Conservation (phyloP, 768 basidiomycete species). For the Cyathus striatus region DNA sequence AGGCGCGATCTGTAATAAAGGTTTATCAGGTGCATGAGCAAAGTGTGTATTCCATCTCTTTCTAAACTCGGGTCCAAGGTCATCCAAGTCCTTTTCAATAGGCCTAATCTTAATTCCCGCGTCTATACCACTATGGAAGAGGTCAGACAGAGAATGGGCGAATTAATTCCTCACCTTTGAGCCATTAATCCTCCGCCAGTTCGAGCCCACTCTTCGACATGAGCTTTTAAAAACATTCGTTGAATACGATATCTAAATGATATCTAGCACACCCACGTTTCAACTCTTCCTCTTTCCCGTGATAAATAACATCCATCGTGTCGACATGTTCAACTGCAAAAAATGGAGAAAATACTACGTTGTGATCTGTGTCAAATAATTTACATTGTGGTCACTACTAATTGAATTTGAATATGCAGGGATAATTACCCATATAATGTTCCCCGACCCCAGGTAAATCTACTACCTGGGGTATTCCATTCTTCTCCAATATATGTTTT, state of each 20-base stretch:
- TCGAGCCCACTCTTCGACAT: neutral
- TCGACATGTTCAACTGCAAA: constrained; percentile 21
- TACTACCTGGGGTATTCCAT: constrained; percentile 44
- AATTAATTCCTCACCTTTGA: neutral
- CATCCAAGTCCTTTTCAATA: constrained; percentile 22
- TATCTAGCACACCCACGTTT: constrained; percentile 13
- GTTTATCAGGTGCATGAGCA: constrained; percentile 32
- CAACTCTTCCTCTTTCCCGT: constrained; percentile 17
- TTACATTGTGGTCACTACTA: neutral
- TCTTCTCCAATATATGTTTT: constrained; percentile 34
- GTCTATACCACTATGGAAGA: constrained; percentile 24
- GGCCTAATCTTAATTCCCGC: constrained; percentile 36
- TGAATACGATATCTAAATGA: neutral
- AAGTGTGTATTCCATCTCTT: constrained; percentile 28
- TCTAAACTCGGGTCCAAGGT: constrained; percentile 30
- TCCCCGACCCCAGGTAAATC: constrained; percentile 78
- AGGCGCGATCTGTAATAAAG: constrained; percentile 15
- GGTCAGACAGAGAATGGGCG: neutral
- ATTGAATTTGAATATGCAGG: neutral
- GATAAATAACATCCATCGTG: constrained; percentile 26
- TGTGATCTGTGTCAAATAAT: constrained; percentile 23
- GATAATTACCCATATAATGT: constrained; percentile 45
- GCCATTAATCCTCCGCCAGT: neutral
- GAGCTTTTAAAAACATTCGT: neutral
- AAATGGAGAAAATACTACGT: constrained; percentile 19